phyloP scores from a whole-genome alignment of 805 yeast species.

The Cyberlindnera xishuangbannaensis region DNA sequence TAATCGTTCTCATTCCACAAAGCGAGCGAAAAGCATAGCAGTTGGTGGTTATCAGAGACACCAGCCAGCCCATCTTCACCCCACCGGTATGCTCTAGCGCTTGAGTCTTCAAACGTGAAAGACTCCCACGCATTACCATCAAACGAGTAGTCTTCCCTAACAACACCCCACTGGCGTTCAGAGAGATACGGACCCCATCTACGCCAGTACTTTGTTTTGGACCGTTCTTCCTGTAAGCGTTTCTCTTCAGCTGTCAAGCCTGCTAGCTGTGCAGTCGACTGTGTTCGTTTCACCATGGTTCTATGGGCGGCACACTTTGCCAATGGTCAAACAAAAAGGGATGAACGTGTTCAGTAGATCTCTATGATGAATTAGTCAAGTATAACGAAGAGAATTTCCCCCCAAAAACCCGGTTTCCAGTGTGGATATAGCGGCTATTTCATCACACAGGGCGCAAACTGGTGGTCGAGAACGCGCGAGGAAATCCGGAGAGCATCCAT shows the following conservation, averaged over 20 bases:
- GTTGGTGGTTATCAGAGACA: conserved; percentile 76
- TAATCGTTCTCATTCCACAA: conserved; percentile 90
- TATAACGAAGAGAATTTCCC: too few relatives aligned
- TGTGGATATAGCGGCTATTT: too few relatives aligned
- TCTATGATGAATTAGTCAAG: background rate
- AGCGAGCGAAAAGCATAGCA: conserved; percentile 71
- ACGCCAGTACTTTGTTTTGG: conserved; percentile 55
- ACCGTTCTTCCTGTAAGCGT: conserved; percentile 29
- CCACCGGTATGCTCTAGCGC: conserved; percentile 83
- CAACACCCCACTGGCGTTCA: conserved; percentile 79
- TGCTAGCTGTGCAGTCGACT: conserved; percentile 22
- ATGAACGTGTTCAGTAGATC: too few relatives aligned
- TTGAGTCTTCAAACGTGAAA: conserved; percentile 81
- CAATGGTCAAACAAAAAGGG: too few relatives aligned
- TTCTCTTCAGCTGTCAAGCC: conserved; percentile 31
- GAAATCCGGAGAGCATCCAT: too few relatives aligned
- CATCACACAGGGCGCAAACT: too few relatives aligned
- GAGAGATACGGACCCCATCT: conserved; percentile 90
- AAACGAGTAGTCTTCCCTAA: conserved; percentile 80
- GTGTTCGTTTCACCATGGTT: conserved; percentile 17
- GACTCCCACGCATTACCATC: conserved; percentile 89
- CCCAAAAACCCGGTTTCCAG: too few relatives aligned
- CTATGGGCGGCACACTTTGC: too few relatives aligned
- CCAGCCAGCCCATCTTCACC: conserved; percentile 96
- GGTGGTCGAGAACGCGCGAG: too few relatives aligned